Evolutionary conservation across 2,329 filamentous ascomycete species (phyloP).

Genomic region (Fusarium sp.): DNA sequence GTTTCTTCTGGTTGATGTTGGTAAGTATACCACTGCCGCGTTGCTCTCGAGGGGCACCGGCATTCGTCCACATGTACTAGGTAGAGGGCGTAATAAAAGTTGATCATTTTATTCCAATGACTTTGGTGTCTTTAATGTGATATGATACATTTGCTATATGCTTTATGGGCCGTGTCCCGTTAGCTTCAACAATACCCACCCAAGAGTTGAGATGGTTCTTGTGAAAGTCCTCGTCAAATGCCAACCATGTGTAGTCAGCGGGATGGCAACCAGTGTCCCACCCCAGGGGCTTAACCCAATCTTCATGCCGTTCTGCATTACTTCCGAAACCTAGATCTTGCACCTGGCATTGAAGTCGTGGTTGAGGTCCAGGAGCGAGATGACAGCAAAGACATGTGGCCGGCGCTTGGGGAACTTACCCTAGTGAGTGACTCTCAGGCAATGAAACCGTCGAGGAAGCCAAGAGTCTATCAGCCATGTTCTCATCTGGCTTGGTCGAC

Average conservation of each 20-base stretch:
- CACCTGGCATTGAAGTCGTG: no score
- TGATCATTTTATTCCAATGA: conserved; percentile 29
- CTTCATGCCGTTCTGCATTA: no score
- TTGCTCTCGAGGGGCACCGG: conserved; percentile 38
- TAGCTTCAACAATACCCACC: no score
- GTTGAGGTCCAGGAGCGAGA: no score
- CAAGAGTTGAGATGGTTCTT: not conserved
- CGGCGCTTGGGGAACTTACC: no score
- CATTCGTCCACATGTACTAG: conserved; percentile 32
- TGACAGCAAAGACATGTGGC: no score
- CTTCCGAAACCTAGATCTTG: no score
- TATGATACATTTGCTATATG: not conserved
- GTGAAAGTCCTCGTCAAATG: not conserved
- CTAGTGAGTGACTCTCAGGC: not conserved
- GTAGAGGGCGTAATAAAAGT: conserved; percentile 48
- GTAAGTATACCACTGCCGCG: conserved; percentile 45
- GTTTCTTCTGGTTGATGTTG: conserved; percentile 39
- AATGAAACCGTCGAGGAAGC: not conserved
- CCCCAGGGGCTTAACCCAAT: no score
- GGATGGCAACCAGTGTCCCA: no score
- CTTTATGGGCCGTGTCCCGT: not conserved
- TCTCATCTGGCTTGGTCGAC: not conserved
- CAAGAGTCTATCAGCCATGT: not conserved
- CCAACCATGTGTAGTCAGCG: not conserved
- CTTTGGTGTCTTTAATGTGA: not conserved